Percentiles rank a stretch among this genome's conserved stretches.
phyloP scores from a whole-genome alignment of 177 flowering plant species.

The Vitis hybrid region DNA sequence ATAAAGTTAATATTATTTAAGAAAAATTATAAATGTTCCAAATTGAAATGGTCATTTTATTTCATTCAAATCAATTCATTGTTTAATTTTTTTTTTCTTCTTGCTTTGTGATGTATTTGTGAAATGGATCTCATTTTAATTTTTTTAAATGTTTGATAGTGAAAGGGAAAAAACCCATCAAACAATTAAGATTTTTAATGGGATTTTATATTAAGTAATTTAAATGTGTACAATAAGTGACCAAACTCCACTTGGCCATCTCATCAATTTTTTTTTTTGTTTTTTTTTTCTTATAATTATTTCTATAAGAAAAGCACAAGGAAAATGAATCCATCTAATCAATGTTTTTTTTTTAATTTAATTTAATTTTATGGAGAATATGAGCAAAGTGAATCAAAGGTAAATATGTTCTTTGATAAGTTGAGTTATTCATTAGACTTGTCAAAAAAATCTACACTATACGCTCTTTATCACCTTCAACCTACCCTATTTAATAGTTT shows the following conservation, averaged over 20 bases:
- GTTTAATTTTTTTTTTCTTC: too few relatives aligned
- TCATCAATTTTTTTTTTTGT: too few relatives aligned
- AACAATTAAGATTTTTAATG: too few relatives aligned
- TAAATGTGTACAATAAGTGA: too few relatives aligned
- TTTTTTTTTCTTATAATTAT: too few relatives aligned
- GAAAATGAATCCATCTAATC: neutral
- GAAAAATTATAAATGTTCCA: neutral
- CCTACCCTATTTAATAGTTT: too few relatives aligned
- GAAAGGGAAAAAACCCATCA: neutral
- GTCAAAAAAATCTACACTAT: too few relatives aligned
- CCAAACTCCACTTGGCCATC: neutral
- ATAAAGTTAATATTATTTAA: too few relatives aligned
- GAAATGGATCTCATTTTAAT: neutral
- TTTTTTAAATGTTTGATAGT: neutral
- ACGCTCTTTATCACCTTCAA: too few relatives aligned
- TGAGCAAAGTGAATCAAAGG: too few relatives aligned
- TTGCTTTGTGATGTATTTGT: neutral
- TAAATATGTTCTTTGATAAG: neutral
- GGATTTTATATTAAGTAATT: too few relatives aligned
- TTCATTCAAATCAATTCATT: neutral
- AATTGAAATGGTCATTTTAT: neutral
- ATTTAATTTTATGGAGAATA: neutral
- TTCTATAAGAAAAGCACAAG: neutral
- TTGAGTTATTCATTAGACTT: neutral
- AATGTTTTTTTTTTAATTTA: too few relatives aligned